These are phyloP conservation scores for Tetratostichococcus sp. DNA, from an alignment of 139 green algal genomes.

Conservation along the genomic window DNA sequence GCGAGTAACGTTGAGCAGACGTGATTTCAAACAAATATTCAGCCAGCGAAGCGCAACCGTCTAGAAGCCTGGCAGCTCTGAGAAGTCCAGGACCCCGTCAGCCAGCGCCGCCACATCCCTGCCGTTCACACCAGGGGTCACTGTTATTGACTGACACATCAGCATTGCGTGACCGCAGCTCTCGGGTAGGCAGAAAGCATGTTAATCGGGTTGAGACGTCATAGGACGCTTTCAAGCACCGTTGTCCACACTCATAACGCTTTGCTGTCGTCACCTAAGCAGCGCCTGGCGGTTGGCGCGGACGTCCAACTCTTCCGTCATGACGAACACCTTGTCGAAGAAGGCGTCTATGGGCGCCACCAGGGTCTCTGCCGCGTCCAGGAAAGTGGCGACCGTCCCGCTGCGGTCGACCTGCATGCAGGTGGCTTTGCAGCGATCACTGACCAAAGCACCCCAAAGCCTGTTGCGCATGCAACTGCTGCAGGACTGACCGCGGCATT, in stretches of 20 bases:
- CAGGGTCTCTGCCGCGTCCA: slow-evolving; percentile 50
- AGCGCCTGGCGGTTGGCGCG: slow-evolving; percentile 82
- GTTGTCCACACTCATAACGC: too few species aligned
- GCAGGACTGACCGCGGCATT: too few species aligned
- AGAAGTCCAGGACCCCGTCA: slow-evolving; percentile 80
- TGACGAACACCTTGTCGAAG: slow-evolving; percentile 91
- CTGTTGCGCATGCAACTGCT: too few species aligned
- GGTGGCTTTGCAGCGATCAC: background rate
- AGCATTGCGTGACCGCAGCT: too few species aligned
- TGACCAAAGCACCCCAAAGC: background rate
- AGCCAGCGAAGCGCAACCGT: too few species aligned
- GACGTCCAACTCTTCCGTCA: slow-evolving; percentile 79
- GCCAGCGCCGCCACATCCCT: slow-evolving; percentile 70
- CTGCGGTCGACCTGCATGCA: slow-evolving; percentile 17
- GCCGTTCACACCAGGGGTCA: background rate
- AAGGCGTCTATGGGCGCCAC: slow-evolving; percentile 74
- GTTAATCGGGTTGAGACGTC: too few species aligned
- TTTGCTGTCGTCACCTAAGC: slow-evolving; percentile 42
- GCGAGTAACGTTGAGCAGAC: too few species aligned
- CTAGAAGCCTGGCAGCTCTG: slow-evolving; percentile 91
- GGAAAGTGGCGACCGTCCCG: slow-evolving; percentile 55
- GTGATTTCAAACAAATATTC: too few species aligned
- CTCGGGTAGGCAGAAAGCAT: too few species aligned
- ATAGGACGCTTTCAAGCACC: too few species aligned
- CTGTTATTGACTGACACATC: too few species aligned